Evolutionary conservation across 768 basidiomycete genomes (phyloP).

Genomic region (Kwoniella dendrophila): DNA sequence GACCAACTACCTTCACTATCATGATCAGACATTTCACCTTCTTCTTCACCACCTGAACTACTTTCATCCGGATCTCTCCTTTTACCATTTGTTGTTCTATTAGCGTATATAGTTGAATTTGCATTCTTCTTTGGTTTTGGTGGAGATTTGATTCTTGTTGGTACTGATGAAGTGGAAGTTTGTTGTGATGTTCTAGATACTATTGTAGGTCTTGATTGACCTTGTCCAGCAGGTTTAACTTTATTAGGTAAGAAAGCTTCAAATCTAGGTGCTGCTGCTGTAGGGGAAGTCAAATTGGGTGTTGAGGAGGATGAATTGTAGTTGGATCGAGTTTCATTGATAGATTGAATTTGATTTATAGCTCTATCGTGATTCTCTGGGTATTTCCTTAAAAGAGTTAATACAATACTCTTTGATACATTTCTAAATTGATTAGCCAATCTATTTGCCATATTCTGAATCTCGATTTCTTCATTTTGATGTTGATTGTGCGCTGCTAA

Average conservation of each 20-base stretch:
- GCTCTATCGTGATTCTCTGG: constrained; percentile 20
- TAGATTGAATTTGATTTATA: constrained; percentile 25
- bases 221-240: background rate
- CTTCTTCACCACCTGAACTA: constrained; percentile 28
- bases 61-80: constrained; percentile 46
- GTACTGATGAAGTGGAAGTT: constrained; percentile 1
- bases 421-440: constrained; percentile 20
- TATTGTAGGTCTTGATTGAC: constrained; percentile 11
- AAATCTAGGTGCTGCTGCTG: constrained; percentile 2
- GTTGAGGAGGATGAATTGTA: constrained; percentile 1
- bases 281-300: background rate
- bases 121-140: constrained; percentile 45
- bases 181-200: constrained; percentile 9
- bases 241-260: constrained; percentile 10
- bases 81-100: constrained; percentile 34
- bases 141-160: constrained; percentile 6
- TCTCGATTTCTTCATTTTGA: constrained; percentile 8
- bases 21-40: constrained; percentile 20
- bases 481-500: constrained; percentile 25
- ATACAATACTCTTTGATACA: constrained; percentile 9
- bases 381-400: constrained; percentile 4
- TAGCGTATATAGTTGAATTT: constrained; percentile 51
- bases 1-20: constrained; percentile 46
- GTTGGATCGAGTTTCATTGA: constrained; percentile 6
- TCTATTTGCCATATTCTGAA: constrained; percentile 2